These are phyloP conservation scores for Lotus japonicus DNA, from an alignment of 306 rosid genomes.

Conservation along the genomic window DNA sequence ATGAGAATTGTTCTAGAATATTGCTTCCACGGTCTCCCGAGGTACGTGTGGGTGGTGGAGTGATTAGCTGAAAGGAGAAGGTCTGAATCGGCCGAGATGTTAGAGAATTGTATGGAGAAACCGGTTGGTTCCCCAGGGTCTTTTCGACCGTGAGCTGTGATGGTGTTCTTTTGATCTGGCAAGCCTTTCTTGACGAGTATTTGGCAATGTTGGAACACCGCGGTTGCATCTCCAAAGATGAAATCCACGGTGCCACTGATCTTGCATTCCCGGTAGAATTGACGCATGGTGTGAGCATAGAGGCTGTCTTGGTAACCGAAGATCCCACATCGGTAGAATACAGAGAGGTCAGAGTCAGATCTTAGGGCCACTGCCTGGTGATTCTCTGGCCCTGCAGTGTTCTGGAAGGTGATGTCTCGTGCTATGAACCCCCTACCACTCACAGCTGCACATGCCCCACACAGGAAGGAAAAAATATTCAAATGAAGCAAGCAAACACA, in stretches of 20 bases:
- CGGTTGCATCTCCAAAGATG: conserved; percentile 65
- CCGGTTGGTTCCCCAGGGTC: conserved; percentile 61
- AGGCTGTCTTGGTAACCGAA: conserved; percentile 63
- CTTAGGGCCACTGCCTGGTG: conserved; percentile 64
- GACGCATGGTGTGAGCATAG: conserved; percentile 40
- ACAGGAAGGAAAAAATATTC: too few relatives aligned
- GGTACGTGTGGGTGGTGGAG: conserved; percentile 47
- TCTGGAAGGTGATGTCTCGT: conserved; percentile 49
- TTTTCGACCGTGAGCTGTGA: conserved; percentile 75
- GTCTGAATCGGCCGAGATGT: conserved; percentile 50
- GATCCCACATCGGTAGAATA: conserved; percentile 48
- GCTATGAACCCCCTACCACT: conserved; percentile 81
- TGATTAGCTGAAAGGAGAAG: conserved; percentile 21
- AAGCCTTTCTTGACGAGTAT: conserved; percentile 53
- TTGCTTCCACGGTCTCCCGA: conserved; percentile 73
- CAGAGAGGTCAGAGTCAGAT: conserved; percentile 67
- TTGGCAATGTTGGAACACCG: conserved; percentile 56
- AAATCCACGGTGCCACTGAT: conserved; percentile 74
- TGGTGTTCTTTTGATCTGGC: conserved; percentile 67
- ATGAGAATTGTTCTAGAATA: conserved; percentile 54
- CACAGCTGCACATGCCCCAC: conserved; percentile 47
- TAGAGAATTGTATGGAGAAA: conserved; percentile 69
- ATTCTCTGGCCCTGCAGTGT: conserved; percentile 48
- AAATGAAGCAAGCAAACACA: background rate
- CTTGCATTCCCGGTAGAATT: conserved; percentile 57